Conservation (phyloP, 495 filamentous ascomycete species). For the Penicillium riverlandense region DNA sequence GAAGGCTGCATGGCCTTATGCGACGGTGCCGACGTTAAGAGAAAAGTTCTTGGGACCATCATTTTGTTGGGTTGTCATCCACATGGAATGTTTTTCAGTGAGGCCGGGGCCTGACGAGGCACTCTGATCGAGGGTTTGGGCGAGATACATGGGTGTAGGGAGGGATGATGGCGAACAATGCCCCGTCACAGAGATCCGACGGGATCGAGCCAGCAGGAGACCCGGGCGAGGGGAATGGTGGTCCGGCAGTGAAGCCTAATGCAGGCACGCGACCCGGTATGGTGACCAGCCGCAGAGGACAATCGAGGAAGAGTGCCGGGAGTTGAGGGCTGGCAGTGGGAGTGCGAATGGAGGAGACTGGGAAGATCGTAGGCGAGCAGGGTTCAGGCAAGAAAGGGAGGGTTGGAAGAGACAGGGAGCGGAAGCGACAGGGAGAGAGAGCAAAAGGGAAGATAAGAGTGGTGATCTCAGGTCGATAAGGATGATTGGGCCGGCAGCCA, state of each 20-base stretch:
- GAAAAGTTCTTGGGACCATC: constrained; percentile 43
- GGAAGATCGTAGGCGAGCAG: too few species aligned
- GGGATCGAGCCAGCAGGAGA: constrained; percentile 7
- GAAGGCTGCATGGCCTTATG: constrained; percentile 13
- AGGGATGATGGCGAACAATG: constrained; percentile 4
- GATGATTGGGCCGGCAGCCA: constrained; percentile 23
- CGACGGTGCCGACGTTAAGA: constrained; percentile 27
- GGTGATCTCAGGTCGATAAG: constrained; percentile 22
- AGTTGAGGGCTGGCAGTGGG: background rate
- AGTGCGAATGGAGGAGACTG: background rate
- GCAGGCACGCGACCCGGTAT: constrained; percentile 23
- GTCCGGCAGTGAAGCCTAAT: constrained; percentile 4
- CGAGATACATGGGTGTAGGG: constrained; percentile 38
- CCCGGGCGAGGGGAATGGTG: constrained; percentile 2
- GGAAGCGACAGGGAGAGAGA: background rate
- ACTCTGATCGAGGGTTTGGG: constrained; percentile 40
- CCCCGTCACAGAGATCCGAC: constrained; percentile 8
- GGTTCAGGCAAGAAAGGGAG: too few species aligned
- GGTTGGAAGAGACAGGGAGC: background rate
- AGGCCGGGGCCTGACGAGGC: constrained; percentile 34
- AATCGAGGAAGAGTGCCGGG: background rate
- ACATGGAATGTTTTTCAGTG: constrained; percentile 1
- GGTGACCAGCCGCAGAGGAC: background rate
- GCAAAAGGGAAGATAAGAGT: constrained; percentile 12
- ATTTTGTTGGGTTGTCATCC: constrained; percentile 20